Base-by-base conservation (phyloP, 352 stramenopile genomes). In the Globisporangium cylindrosporum region DNA sequence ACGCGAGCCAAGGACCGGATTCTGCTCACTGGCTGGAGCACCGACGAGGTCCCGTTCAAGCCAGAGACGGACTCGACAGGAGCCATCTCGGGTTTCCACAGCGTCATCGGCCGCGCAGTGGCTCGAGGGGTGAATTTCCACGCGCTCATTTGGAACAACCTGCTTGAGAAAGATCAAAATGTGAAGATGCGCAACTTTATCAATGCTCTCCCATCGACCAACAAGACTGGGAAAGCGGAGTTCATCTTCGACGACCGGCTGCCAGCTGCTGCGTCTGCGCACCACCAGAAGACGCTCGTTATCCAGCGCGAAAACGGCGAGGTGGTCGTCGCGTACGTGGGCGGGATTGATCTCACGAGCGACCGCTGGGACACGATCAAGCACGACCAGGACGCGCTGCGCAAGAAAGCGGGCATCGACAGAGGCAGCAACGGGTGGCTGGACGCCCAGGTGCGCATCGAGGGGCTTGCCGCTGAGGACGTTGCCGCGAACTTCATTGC, bases 81-180 rank as follows among this genome's bases (percentile, higher is more conserved):
- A 12, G 70, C 71, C 2, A 61, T 71, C 36, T 79, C 77, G 0
- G 73, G 77, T 24, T 73, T 90, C n/a, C 67, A 70, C 32, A 75
- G 76, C 15, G 36, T 90, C 5, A 53, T 80, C 14, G 62, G 70
- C 0, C 66, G 73, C n/a, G 61, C 80, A 0, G 68, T 82, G 18
- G 61, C 74, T 15, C 75, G 74, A 14, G 71, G 77, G 0, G 75
- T 78, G 5, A 74, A 81, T 22, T 79, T 86, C 58, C 75, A 82
- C 41, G 76, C 84, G 62, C 77, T 93, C 41, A 73, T 84, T 8
- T 93, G 81, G 85, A 78, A 73, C 43, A 94, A 92, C 51, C 24
- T 90, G 22, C 77, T 86, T 14, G 79, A 92, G 25, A 68, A 72
- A 0, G 59, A 75, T 0, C 76, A 88, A 59, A 92, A 90, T 58